Evolutionary conservation across 768 basidiomycete species (phyloP).

Genomic region (Mycena floridula): DNA sequence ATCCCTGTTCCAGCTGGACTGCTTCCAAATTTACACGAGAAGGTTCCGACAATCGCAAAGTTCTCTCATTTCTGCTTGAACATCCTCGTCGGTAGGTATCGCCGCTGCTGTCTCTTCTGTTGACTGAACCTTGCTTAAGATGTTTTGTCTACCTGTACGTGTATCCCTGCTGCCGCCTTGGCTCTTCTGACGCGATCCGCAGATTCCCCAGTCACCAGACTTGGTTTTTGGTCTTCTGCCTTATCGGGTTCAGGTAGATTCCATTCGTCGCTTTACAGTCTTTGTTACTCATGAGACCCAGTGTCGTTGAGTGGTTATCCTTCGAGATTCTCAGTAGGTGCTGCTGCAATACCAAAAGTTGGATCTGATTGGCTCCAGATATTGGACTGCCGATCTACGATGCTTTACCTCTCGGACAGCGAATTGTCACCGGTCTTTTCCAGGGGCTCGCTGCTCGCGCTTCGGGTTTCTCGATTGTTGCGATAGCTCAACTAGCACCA

Average conservation of each 20-base stretch:
- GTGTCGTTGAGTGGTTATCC: constrained; percentile 60
- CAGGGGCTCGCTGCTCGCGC: constrained; percentile 49
- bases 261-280: neutral
- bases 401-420: constrained; percentile 28
- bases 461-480: constrained; percentile 45
- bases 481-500: constrained; percentile 49
- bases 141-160: constrained; percentile 59
- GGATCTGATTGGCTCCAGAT: constrained; percentile 19
- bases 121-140: constrained; percentile 19
- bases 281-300: constrained; percentile 15
- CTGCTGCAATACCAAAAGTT: neutral
- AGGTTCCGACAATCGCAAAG: constrained; percentile 40
- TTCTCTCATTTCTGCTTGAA: constrained; percentile 67
- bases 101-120: neutral
- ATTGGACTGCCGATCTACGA: constrained; percentile 34
- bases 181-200: too few species aligned
- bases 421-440: constrained; percentile 41
- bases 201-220: constrained; percentile 72
- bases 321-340: constrained; percentile 55
- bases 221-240: constrained; percentile 58
- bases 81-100: constrained; percentile 58
- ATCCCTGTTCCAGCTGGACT: constrained; percentile 45
- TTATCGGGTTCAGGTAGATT: constrained; percentile 49
- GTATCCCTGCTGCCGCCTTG: too few species aligned
- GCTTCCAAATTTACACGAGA: constrained; percentile 41